These are phyloP conservation scores for Iris pallida DNA, from an alignment of 116 monocot genomes.

Conservation along the genomic window DNA sequence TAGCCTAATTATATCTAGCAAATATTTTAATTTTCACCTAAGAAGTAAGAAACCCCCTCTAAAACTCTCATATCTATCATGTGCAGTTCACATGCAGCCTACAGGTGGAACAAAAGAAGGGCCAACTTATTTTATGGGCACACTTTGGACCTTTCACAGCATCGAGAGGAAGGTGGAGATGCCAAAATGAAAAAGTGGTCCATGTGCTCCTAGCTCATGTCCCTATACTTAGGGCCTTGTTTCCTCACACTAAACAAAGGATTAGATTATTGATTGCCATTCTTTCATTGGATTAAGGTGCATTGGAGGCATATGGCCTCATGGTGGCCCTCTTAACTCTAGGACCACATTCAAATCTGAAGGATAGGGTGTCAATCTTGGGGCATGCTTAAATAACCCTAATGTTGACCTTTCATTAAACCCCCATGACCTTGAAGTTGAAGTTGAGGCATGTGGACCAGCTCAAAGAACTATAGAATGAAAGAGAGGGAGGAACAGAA, in stretches of 20 bases:
- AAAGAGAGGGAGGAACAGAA: background rate
- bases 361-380: background rate
- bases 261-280: background rate
- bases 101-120: background rate
- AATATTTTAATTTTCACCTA: no score
- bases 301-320: slow-evolving; percentile 3
- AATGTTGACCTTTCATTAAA: background rate
- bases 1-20: no score
- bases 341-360: background rate
- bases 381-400: background rate
- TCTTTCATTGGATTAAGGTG: background rate
- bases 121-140: background rate
- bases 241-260: background rate
- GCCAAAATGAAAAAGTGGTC: background rate
- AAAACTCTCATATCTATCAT: background rate
- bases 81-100: slow-evolving; percentile 2
- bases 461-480: background rate
- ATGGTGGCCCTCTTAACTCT: background rate
- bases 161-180: background rate
- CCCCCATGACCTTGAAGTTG: background rate
- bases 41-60: no score
- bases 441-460: background rate
- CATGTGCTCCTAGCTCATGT: slow-evolving; percentile 5
- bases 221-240: slow-evolving; percentile 2
- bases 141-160: background rate